Conservation (phyloP, 2,329 filamentous ascomycete genomes). For the Hyphodiscus sp. region DNA sequence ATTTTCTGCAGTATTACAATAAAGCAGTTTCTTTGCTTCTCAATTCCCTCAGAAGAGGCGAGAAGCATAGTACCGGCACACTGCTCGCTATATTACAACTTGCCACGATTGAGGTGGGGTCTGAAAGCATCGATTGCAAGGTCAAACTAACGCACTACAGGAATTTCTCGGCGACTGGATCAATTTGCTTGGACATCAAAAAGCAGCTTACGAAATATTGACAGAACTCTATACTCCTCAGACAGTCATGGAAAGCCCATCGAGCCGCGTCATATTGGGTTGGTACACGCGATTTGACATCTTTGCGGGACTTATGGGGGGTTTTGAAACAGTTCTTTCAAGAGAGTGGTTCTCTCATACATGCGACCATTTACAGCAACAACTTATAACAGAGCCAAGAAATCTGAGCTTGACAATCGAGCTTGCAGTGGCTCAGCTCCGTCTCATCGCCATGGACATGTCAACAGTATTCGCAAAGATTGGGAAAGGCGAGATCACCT, state of each 20-base stretch:
- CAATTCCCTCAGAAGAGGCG: slow-evolving; percentile 60
- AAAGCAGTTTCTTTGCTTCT: slow-evolving; percentile 75
- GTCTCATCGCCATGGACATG: slow-evolving; percentile 74
- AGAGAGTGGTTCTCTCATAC: slow-evolving; percentile 64
- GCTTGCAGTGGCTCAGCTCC: slow-evolving; percentile 56
- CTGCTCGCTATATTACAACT: slow-evolving; percentile 85
- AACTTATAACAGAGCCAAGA: slow-evolving; percentile 51
- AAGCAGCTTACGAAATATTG: slow-evolving; percentile 77
- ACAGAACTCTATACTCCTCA: slow-evolving; percentile 71
- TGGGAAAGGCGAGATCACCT: slow-evolving; percentile 55
- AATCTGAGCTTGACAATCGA: slow-evolving; percentile 62
- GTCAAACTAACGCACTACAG: slow-evolving; percentile 38
- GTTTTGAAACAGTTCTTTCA: slow-evolving; percentile 65
- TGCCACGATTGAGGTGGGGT: slow-evolving; percentile 79
- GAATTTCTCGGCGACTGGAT: slow-evolving; percentile 96
- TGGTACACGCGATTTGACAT: slow-evolving; percentile 92
- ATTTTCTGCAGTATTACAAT: slow-evolving; percentile 87
- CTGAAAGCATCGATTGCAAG: slow-evolving; percentile 3
- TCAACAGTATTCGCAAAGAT: slow-evolving; percentile 68
- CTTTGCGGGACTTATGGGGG: slow-evolving; percentile 75
- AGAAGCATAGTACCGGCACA: slow-evolving; percentile 66
- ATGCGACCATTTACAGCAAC: slow-evolving; percentile 51
- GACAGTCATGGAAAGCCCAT: slow-evolving; percentile 62
- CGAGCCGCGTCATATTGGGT: slow-evolving; percentile 66
- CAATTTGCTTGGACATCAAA: slow-evolving; percentile 87